Evolutionary conservation across 768 basidiomycete species (phyloP).

Genomic region (Pleurotus eryngii): DNA sequence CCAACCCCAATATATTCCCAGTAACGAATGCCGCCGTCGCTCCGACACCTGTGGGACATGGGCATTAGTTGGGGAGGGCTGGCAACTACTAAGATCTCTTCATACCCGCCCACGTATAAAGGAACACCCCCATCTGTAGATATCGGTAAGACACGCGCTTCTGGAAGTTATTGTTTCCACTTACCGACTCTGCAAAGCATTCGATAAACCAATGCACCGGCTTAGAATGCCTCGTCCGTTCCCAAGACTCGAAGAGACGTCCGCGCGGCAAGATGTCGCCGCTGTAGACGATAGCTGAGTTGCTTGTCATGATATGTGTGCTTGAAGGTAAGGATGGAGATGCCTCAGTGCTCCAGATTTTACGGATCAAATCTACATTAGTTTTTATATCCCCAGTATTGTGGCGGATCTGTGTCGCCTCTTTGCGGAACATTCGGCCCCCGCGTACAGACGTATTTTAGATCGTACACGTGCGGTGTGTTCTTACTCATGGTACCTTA

Average conservation of each 20-base stretch:
- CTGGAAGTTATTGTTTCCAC: conserved; percentile 7
- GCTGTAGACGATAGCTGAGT: conserved; percentile 29
- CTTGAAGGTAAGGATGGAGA: too few species aligned
- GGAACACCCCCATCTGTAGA: conserved; percentile 53
- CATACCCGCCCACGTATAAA: conserved; percentile 55
- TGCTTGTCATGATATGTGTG: too few species aligned
- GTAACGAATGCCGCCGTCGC: conserved; percentile 48
- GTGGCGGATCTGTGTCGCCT: too few species aligned
- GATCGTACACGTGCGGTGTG: too few species aligned
- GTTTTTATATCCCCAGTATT: too few species aligned
- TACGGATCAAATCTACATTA: too few species aligned
- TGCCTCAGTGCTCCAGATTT: too few species aligned
- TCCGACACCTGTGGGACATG: conserved; percentile 42
- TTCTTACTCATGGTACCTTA: too few species aligned
- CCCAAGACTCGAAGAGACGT: conserved; percentile 44
- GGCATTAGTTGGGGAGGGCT: not conserved
- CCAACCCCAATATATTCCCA: conserved; percentile 38
- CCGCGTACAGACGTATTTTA: too few species aligned
- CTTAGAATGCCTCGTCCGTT: conserved; percentile 38
- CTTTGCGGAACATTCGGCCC: too few species aligned
- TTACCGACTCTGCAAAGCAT: conserved; percentile 59
- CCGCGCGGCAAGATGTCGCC: conserved; percentile 39
- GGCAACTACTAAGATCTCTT: not conserved
- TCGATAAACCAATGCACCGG: conserved; percentile 53
- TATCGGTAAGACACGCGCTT: not conserved